Conservation (phyloP, 768 basidiomycete genomes). For the Lentinula guzmanii region DNA sequence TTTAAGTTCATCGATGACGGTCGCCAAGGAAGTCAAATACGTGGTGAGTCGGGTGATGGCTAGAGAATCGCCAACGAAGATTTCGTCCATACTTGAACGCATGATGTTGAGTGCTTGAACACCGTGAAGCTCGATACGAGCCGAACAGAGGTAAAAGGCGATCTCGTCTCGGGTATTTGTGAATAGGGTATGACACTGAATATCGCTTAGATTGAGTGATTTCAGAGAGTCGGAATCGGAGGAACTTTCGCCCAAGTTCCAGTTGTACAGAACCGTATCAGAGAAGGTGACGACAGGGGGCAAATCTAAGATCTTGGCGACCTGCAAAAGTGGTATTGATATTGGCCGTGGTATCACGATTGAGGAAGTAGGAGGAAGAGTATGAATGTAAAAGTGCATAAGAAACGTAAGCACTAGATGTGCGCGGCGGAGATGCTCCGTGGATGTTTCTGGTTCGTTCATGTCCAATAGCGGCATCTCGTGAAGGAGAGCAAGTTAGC, state of each 20-base stretch:
- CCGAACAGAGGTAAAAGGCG: slow-evolving; percentile 83
- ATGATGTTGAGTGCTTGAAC: slow-evolving; percentile 83
- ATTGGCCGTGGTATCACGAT: slow-evolving; percentile 66
- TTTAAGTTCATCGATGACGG: slow-evolving; percentile 59
- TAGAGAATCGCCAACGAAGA: slow-evolving; percentile 69
- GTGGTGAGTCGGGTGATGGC: slow-evolving; percentile 55
- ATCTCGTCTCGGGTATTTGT: slow-evolving; percentile 76
- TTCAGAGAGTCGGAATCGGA: slow-evolving; percentile 24
- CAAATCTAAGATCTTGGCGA: slow-evolving; percentile 68
- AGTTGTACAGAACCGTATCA: slow-evolving; percentile 76
- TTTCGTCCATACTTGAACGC: slow-evolving; percentile 81
- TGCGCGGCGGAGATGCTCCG: slow-evolving; percentile 58
- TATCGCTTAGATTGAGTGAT: slow-evolving; percentile 37
- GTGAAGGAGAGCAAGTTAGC: not conserved
- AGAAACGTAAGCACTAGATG: slow-evolving; percentile 71
- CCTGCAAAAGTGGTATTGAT: slow-evolving; percentile 68
- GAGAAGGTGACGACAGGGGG: slow-evolving; percentile 83
- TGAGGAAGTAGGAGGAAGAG: slow-evolving; percentile 39
- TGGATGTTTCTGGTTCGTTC: slow-evolving; percentile 38
- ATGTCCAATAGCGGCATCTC: slow-evolving; percentile 55
- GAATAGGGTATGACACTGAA: slow-evolving; percentile 64
- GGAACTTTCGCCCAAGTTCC: slow-evolving; percentile 36
- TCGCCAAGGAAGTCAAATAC: slow-evolving; percentile 60
- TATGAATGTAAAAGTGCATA: slow-evolving; percentile 75
- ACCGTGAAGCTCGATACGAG: slow-evolving; percentile 81